phyloP scores from a whole-genome alignment of 331 rosid species.

The Erythrophleum ivorense region DNA sequence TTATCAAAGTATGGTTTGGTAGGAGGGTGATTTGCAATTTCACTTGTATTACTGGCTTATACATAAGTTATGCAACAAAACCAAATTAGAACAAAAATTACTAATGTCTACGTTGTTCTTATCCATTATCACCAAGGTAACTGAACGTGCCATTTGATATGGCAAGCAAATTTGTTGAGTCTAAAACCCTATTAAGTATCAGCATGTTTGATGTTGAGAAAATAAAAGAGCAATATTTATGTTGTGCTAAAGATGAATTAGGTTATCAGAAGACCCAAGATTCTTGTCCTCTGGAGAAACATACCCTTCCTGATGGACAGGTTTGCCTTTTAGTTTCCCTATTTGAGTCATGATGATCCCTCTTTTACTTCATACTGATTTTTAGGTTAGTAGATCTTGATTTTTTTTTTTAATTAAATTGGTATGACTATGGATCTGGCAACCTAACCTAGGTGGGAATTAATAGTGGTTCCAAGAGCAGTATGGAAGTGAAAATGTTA shows the following conservation, averaged over 20 bases:
- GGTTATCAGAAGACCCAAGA: conserved; percentile 71
- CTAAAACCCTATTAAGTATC: conserved; percentile 50
- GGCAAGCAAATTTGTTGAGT: no score
- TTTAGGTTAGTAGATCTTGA: conserved; percentile 24
- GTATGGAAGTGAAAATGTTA: conserved; percentile 18
- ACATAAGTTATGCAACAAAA: no score
- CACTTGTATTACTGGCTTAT: no score
- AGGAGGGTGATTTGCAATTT: no score
- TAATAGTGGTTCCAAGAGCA: conserved; percentile 10
- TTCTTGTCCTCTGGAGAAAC: conserved; percentile 75
- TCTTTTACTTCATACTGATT: conserved; percentile 29
- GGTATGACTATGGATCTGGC: conserved; percentile 10
- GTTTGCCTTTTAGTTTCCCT: conserved; percentile 51
- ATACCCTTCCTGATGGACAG: conserved; percentile 99
- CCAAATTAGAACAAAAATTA: no score
- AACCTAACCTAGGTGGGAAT: neutral
- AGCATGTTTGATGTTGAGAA: conserved; percentile 82
- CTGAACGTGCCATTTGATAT: no score
- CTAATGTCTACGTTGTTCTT: no score
- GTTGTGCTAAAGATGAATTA: conserved; percentile 93
- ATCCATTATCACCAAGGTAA: no score
- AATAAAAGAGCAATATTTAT: conserved; percentile 81
- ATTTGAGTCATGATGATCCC: conserved; percentile 18
- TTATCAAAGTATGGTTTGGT: no score
- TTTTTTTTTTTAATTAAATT: conserved; percentile 30